Evolutionary conservation across 345 rosid genomes (phyloP).

Genomic region (Mallotus nudiflorus): DNA sequence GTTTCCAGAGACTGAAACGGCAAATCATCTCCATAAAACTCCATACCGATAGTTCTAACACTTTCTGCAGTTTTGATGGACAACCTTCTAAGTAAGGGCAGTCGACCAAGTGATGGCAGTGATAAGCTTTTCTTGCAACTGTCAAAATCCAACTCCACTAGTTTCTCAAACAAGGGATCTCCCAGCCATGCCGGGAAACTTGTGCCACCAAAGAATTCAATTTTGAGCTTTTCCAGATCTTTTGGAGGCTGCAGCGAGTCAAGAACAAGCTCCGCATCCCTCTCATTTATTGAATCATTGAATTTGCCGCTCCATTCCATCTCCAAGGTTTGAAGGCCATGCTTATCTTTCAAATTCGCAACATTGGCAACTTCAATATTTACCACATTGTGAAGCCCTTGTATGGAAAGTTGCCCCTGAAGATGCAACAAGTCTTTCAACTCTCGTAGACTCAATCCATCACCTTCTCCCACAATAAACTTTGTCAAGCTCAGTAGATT

Average conservation of each 20-base stretch:
- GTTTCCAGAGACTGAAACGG: constrained; percentile 12
- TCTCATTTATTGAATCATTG: constrained; percentile 11
- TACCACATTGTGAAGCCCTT: too few relatives aligned
- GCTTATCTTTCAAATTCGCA: not conserved
- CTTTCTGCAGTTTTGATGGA: not conserved
- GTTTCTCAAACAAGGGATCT: not conserved
- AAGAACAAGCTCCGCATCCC: constrained; percentile 28
- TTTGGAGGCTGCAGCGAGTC: constrained; percentile 42
- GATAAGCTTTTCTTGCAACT: not conserved
- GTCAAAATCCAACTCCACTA: not conserved
- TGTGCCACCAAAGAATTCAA: not conserved
- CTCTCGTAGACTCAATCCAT: too few relatives aligned
- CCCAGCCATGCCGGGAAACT: not conserved
- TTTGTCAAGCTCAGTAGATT: constrained; percentile 29
- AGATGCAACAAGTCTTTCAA: too few relatives aligned
- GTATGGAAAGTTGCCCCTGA: too few relatives aligned
- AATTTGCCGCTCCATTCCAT: constrained; percentile 31
- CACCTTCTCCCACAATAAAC: too few relatives aligned
- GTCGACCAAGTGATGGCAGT: not conserved
- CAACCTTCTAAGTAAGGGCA: not conserved
- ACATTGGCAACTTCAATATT: too few relatives aligned
- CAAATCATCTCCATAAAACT: constrained; percentile 15
- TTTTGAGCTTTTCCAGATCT: constrained; percentile 29
- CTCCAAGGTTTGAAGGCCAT: constrained; percentile 26
- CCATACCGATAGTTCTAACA: not conserved